Evolutionary conservation across 768 basidiomycete species (phyloP).

Genomic region (Pleurotus ostreatus): DNA sequence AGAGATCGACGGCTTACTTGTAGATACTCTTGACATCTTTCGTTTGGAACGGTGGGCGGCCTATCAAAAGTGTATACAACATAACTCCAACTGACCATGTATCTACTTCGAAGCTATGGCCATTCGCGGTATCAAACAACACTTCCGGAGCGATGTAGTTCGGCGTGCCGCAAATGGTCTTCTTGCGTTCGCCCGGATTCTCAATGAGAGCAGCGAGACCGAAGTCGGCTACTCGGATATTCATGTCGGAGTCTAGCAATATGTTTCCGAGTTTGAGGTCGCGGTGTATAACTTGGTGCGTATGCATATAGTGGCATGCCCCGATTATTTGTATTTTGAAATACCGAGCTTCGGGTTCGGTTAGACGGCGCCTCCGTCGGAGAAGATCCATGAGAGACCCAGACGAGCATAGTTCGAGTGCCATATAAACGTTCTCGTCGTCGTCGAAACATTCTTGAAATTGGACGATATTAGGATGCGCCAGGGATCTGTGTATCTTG

Average conservation of each 20-base stretch:
- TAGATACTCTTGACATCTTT: conserved; percentile 97
- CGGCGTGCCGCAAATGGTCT: conserved; percentile 98
- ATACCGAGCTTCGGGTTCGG: conserved; percentile 89
- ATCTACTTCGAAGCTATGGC: conserved; percentile 98
- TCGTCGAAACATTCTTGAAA: conserved; percentile 97
- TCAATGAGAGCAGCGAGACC: conserved; percentile 96
- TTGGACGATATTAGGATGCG: conserved; percentile 88
- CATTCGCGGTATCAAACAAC: conserved; percentile 90
- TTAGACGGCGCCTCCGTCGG: conserved; percentile 79
- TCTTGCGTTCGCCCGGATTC: conserved; percentile 94
- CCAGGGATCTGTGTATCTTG: conserved; percentile 89
- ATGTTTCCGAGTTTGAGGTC: conserved; percentile 96
- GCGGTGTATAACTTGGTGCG: conserved; percentile 93
- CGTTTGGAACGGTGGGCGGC: conserved; percentile 97
- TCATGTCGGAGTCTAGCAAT: conserved; percentile 89
- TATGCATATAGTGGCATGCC: conserved; percentile 97
- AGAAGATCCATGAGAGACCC: conserved; percentile 92
- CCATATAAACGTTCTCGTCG: conserved; percentile 94
- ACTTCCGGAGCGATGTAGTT: conserved; percentile 99
- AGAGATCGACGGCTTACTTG: conserved; percentile 48
- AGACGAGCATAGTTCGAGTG: conserved; percentile 85
- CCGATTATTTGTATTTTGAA: conserved; percentile 94
- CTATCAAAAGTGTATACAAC: conserved; percentile 89
- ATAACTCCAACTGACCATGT: conserved; percentile 98
- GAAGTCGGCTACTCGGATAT: conserved; percentile 96